Conservation (phyloP, 2,329 filamentous ascomycete genomes). For the Aureobasidium subglaciale region DNA sequence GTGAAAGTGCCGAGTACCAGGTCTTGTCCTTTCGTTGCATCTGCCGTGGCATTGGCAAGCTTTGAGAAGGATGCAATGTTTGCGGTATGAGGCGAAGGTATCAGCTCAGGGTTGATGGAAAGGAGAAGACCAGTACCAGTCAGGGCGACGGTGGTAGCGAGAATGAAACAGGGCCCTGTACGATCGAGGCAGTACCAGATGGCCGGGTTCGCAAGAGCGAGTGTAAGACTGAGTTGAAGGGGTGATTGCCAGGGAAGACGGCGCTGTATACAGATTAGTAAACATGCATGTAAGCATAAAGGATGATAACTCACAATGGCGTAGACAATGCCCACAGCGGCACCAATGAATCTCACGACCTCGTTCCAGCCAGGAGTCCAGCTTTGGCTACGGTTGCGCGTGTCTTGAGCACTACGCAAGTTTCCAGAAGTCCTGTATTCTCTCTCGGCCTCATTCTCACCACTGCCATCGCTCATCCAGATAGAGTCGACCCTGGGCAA, state of each 20-base stretch:
- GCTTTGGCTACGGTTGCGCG: constrained; percentile 19
- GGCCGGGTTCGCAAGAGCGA: constrained; percentile 85
- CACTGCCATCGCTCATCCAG: constrained; percentile 47
- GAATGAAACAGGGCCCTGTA: constrained; percentile 72
- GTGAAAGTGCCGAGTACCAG: constrained; percentile 44
- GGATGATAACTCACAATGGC: constrained; percentile 63
- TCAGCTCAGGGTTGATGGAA: constrained; percentile 67
- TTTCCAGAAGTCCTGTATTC: constrained; percentile 17
- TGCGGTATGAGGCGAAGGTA: constrained; percentile 57
- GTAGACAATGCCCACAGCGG: constrained; percentile 67
- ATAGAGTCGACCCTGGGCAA: constrained; percentile 77
- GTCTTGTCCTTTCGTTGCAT: constrained; percentile 17
- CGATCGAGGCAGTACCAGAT: constrained; percentile 96
- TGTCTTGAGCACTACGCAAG: constrained; percentile 6
- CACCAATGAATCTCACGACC: constrained; percentile 60
- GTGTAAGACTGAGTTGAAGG: constrained; percentile 82
- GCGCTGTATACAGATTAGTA: constrained; percentile 48
- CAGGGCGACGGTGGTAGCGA: constrained; percentile 67
- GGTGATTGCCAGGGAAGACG: constrained; percentile 90
- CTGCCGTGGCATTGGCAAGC: constrained; percentile 18
- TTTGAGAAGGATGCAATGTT: constrained; percentile 19
- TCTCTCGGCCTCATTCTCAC: constrained; percentile 31
- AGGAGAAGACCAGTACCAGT: constrained; percentile 68
- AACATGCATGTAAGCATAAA: not conserved
- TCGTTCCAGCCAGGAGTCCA: constrained; percentile 63